These are phyloP conservation scores for Solanum etuberosum DNA, from an alignment of 257 asterid genomes.

Conservation along the genomic window DNA sequence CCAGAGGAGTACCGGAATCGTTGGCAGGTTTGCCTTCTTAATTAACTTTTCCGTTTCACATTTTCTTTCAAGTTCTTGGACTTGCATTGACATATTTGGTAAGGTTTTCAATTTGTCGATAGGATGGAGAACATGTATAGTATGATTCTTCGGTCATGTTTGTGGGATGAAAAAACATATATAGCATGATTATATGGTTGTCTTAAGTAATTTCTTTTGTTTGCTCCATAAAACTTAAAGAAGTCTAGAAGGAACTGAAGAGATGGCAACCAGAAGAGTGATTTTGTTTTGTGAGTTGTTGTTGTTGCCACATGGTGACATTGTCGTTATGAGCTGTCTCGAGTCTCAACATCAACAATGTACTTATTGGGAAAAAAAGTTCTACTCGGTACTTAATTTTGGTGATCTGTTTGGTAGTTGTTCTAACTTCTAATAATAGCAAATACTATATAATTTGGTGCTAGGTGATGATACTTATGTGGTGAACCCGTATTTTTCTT, in stretches of 20 bases:
- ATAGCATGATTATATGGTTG: background rate
- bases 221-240: background rate
- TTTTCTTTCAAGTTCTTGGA: background rate
- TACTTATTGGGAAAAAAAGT: background rate
- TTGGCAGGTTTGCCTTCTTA: slow-evolving; percentile 17
- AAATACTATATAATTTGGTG: background rate
- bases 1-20: slow-evolving; percentile 36
- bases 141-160: background rate
- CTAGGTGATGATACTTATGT: background rate
- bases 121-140: background rate
- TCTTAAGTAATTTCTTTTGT: background rate
- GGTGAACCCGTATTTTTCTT: background rate
- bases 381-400: background rate
- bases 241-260: background rate
- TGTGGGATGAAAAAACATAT: background rate
- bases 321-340: background rate
- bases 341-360: background rate
- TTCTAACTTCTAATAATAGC: background rate
- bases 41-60: background rate
- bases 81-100: background rate
- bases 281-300: background rate
- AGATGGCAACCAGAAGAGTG: background rate
- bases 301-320: background rate
- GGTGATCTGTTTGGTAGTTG: background rate
- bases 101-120: background rate